Conservation (phyloP, 805 yeast species). For the Saturnispora serradocipensis region DNA sequence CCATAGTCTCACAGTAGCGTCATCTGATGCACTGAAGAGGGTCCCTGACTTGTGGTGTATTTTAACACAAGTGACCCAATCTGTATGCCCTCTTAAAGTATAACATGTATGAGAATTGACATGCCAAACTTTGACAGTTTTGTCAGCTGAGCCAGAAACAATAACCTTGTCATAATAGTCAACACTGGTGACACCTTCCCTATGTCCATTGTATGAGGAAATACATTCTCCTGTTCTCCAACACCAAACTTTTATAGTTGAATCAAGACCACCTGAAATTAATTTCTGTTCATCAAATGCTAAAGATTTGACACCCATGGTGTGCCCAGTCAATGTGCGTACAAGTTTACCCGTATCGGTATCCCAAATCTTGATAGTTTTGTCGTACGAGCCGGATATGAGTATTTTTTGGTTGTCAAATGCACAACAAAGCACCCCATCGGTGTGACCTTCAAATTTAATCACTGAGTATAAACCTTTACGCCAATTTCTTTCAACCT, state of each 20-base stretch:
- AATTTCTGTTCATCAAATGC: slow-evolving; percentile 83
- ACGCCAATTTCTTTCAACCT: slow-evolving; percentile 93
- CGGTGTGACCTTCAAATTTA: slow-evolving; percentile 72
- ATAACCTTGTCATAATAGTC: slow-evolving; percentile 74
- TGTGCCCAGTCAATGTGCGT: slow-evolving; percentile 79
- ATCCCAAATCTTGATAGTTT: slow-evolving; percentile 90
- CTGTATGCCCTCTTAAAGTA: slow-evolving; percentile 87
- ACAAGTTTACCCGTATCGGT: slow-evolving; percentile 67
- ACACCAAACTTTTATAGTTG: slow-evolving; percentile 92
- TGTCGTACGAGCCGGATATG: slow-evolving; percentile 89
- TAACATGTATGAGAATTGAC: slow-evolving; percentile 88
- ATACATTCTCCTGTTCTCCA: slow-evolving; percentile 90
- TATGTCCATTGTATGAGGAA: slow-evolving; percentile 89
- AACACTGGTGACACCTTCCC: slow-evolving; percentile 73
- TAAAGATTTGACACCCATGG: slow-evolving; percentile 75
- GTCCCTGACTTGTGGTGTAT: slow-evolving; percentile 73
- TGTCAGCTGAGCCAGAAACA: slow-evolving; percentile 90
- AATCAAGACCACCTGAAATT: slow-evolving; percentile 86
- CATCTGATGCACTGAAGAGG: slow-evolving; percentile 83
- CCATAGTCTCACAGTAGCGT: slow-evolving; percentile 92
- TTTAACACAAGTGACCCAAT: slow-evolving; percentile 85
- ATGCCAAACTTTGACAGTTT: slow-evolving; percentile 92
- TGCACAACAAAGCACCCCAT: slow-evolving; percentile 82
- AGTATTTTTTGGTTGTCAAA: slow-evolving; percentile 66
- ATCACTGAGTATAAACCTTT: slow-evolving; percentile 60